These are phyloP conservation scores for Spatholobus suberectus DNA, from an alignment of 306 rosid genomes.

Conservation along the genomic window DNA sequence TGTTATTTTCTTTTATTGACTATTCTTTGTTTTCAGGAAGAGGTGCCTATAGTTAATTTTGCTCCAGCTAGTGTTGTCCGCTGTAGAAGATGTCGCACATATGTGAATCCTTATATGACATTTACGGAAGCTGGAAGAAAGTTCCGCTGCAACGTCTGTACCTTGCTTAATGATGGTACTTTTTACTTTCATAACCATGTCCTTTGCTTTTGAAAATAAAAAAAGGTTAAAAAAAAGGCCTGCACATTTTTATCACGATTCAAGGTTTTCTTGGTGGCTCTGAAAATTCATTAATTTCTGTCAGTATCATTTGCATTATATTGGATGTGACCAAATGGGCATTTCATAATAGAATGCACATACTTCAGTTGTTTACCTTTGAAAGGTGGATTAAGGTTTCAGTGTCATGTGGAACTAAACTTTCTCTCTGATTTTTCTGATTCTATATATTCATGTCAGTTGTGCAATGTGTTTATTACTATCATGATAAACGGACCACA, in stretches of 20 bases:
- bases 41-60: constrained; percentile 87
- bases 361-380: constrained; percentile 27
- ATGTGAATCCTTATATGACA: constrained; percentile 88
- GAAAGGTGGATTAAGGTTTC: background rate
- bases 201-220: constrained; percentile 11
- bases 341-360: background rate
- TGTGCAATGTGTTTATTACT: background rate
- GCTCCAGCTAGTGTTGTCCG: constrained; percentile 87
- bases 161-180: constrained; percentile 95
- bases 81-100: constrained; percentile 98
- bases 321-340: constrained; percentile 3
- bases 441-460: constrained; percentile 19
- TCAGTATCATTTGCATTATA: background rate
- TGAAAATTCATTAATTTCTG: constrained; percentile 20
- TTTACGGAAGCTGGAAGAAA: constrained; percentile 97
- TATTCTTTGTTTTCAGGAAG: constrained; percentile 67
- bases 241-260: background rate
- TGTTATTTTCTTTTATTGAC: constrained; percentile 32
- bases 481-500: constrained; percentile 24
- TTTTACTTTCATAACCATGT: constrained; percentile 33
- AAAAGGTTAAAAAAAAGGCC: background rate
- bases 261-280: constrained; percentile 13
- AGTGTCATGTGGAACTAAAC: constrained; percentile 21
- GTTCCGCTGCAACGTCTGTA: constrained; percentile 93
- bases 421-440: constrained; percentile 25